A percentile compares a stretch with the other conserved stretches of the same genome.
Conservation (phyloP, 768 basidiomycete species). For the Mycena vulgaris region DNA sequence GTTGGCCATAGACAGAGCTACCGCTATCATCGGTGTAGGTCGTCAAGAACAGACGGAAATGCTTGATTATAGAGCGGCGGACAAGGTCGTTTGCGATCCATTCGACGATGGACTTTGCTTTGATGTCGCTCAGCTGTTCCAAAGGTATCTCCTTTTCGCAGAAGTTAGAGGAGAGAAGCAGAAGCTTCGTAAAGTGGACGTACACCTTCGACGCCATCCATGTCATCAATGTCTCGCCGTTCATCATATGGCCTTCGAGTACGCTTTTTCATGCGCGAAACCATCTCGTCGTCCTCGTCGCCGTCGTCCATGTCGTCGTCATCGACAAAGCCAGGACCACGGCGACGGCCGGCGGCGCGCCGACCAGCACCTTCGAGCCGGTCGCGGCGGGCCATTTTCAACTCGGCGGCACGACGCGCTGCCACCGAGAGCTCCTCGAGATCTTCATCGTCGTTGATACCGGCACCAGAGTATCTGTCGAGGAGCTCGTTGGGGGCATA, state of each 20-base stretch:
- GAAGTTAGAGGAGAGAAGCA: constrained; percentile 36
- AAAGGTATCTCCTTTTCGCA: constrained; percentile 86
- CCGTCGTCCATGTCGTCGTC: constrained; percentile 77
- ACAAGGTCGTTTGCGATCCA: constrained; percentile 98
- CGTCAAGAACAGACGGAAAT: constrained; percentile 96
- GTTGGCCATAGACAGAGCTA: constrained; percentile 93
- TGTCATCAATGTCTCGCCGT: constrained; percentile 89
- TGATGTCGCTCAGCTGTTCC: constrained; percentile 97
- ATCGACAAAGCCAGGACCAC: constrained; percentile 90
- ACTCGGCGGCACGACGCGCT: constrained; percentile 87
- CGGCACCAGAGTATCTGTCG: constrained; percentile 91
- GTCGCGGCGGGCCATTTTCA: constrained; percentile 91
- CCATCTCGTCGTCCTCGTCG: constrained; percentile 64
- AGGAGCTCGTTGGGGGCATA: constrained; percentile 88
- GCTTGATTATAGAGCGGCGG: constrained; percentile 88
- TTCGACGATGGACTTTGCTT: constrained; percentile 96
- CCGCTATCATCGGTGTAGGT: constrained; percentile 95
- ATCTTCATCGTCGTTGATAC: constrained; percentile 87
- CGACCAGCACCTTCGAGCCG: constrained; percentile 77
- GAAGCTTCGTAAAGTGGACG: constrained; percentile 45
- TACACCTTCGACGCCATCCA: constrained; percentile 91
- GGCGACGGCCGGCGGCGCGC: constrained; percentile 83
- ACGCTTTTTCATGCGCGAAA: constrained; percentile 83
- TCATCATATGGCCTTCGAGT: constrained; percentile 96
- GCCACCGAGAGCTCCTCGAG: constrained; percentile 76